These are phyloP conservation scores for Tympanopsis confertula DNA, from an alignment of 2,329 filamentous ascomycete species.

Conservation along the genomic window DNA sequence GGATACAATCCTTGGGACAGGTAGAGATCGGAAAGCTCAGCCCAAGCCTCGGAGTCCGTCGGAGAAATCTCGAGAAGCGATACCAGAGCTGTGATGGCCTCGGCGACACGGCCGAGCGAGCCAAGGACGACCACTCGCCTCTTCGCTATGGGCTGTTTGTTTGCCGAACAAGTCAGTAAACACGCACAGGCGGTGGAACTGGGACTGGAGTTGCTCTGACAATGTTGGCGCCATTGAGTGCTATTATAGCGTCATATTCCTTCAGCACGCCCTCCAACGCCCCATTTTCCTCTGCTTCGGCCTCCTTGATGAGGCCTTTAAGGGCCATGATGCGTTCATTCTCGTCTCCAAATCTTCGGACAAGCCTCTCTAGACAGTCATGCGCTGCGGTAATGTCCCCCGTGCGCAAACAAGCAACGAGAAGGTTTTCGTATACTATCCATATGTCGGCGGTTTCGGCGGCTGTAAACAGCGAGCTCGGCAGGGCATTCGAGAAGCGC, in stretches of 20 bases:
- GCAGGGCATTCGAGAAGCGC: slow-evolving; percentile 39
- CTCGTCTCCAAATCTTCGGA: slow-evolving; percentile 65
- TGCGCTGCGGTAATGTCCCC: slow-evolving; percentile 72
- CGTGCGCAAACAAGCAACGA: slow-evolving; percentile 73
- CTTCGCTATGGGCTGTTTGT: slow-evolving; percentile 79
- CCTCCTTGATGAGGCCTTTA: slow-evolving; percentile 73
- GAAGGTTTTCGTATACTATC: slow-evolving; percentile 75
- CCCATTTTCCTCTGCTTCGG: slow-evolving; percentile 54
- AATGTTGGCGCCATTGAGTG: slow-evolving; percentile 67
- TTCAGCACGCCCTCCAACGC: slow-evolving; percentile 60
- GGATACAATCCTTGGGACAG: slow-evolving; percentile 64
- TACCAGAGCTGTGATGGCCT: slow-evolving; percentile 66
- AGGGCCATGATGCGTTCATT: slow-evolving; percentile 84
- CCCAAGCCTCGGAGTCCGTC: slow-evolving; percentile 87
- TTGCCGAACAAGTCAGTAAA: slow-evolving; percentile 15
- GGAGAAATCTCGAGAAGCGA: slow-evolving; percentile 72
- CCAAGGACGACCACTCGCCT: slow-evolving; percentile 69
- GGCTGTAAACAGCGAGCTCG: slow-evolving; percentile 39
- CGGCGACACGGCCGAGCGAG: slow-evolving; percentile 55
- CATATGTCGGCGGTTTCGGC: slow-evolving; percentile 71
- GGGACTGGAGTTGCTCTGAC: slow-evolving; percentile 32
- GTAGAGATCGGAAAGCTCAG: slow-evolving; percentile 82
- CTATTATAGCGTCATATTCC: slow-evolving; percentile 67
- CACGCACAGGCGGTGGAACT: neutral
- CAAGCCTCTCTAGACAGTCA: slow-evolving; percentile 63